phyloP scores from a whole-genome alignment of 73 alveolate genomes.

The Durusdinium trenchii region DNA sequence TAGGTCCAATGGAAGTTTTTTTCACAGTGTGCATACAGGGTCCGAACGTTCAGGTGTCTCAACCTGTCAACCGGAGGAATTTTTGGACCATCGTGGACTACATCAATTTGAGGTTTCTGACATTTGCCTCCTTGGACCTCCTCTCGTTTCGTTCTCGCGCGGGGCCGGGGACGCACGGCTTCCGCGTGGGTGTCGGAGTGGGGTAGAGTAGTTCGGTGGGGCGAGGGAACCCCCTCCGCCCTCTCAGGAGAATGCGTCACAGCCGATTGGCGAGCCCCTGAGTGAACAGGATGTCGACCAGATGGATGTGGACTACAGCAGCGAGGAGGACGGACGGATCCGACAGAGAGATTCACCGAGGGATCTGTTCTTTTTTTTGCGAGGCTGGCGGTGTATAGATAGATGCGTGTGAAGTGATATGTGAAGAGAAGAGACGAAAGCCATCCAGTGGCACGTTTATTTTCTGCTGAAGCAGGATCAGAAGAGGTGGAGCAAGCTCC shows the following conservation, averaged over 20 bases:
- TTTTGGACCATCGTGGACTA: too few species aligned
- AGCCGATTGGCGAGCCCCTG: conserved; percentile 71
- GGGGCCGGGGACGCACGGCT: too few species aligned
- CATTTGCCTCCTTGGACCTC: too few species aligned
- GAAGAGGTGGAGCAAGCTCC: conserved; percentile 42
- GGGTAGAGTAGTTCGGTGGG: too few species aligned
- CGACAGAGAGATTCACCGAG: not conserved
- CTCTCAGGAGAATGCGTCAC: conserved; percentile 60
- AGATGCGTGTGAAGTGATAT: not conserved
- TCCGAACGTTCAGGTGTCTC: too few species aligned
- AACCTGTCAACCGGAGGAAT: too few species aligned
- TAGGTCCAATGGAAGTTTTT: too few species aligned
- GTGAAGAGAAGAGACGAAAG: not conserved
- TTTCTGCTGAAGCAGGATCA: conserved; percentile 62
- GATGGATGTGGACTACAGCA: conserved; percentile 16
- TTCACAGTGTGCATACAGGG: too few species aligned
- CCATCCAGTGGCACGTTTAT: not conserved
- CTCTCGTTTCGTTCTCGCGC: too few species aligned
- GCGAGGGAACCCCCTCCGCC: too few species aligned
- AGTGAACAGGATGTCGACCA: not conserved
- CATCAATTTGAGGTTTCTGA: too few species aligned
- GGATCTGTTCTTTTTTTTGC: not conserved
- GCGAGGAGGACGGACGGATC: conserved; percentile 18
- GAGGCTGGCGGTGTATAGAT: not conserved
- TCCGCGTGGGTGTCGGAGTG: too few species aligned